Percentiles rank a stretch among this genome's conserved stretches.
Evolutionary conservation across 495 filamentous ascomycete genomes (phyloP).

Genomic region (Podospora appendiculata): DNA sequence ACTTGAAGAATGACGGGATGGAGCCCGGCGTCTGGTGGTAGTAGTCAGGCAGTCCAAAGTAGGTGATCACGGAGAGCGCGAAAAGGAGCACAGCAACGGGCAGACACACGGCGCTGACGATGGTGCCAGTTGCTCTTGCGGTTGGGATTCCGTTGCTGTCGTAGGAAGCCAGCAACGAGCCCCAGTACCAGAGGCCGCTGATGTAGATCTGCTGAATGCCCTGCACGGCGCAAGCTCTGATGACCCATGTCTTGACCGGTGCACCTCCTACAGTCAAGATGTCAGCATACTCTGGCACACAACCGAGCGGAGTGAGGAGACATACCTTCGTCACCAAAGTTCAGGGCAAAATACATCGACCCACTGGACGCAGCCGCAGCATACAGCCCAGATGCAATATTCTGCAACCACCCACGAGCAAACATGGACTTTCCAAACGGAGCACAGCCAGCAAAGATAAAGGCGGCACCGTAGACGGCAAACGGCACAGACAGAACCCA

Average conservation of each 20-base stretch:
- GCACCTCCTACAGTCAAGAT: constrained; percentile 28
- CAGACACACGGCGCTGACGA: constrained; percentile 36
- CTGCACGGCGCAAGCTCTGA: constrained; percentile 54
- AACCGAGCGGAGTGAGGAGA: not conserved
- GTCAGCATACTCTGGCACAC: too few species aligned
- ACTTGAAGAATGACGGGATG: constrained; percentile 52
- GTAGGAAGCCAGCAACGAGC: constrained; percentile 26
- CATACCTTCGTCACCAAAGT: constrained; percentile 53
- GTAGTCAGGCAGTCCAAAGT: constrained; percentile 53
- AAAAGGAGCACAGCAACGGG: constrained; percentile 46
- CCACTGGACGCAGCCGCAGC: constrained; percentile 51
- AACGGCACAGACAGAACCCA: constrained; percentile 45
- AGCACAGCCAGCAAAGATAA: constrained; percentile 53
- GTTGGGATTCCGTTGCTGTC: constrained; percentile 3
- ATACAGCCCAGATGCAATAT: constrained; percentile 52
- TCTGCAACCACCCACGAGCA: constrained; percentile 25
- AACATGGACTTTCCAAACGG: constrained; percentile 37
- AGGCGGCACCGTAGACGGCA: constrained; percentile 53
- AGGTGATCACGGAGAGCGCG: constrained; percentile 41
- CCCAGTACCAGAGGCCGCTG: constrained; percentile 57
- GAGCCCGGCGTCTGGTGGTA: constrained; percentile 60
- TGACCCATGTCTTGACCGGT: constrained; percentile 53
- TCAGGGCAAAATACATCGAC: constrained; percentile 58
- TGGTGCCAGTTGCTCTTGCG: constrained; percentile 14
- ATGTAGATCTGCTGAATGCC: constrained; percentile 58